Evolutionary conservation across 345 rosid genomes (phyloP).

Genomic region (Salix brachista): DNA sequence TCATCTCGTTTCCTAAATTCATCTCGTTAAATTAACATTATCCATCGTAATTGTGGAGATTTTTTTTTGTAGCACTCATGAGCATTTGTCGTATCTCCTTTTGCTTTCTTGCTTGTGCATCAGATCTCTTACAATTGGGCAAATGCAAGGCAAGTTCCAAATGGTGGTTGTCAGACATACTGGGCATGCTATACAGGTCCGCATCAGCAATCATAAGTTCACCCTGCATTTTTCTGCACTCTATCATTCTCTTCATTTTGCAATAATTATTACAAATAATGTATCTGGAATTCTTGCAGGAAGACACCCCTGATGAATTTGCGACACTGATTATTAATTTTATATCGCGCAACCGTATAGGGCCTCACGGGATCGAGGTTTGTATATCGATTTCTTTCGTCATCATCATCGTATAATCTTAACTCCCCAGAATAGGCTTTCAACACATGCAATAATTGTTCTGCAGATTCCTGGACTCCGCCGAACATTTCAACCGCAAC

Average conservation of each 20-base stretch:
- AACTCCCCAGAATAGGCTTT: neutral
- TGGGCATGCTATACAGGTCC: constrained; percentile 96
- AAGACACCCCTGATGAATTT: constrained; percentile 93
- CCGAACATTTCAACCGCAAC: constrained; percentile 9
- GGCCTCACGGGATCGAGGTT: constrained; percentile 86
- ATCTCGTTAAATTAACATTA: too few species aligned
- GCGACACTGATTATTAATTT: constrained; percentile 57
- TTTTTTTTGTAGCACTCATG: too few species aligned
- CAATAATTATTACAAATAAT: neutral
- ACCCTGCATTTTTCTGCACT: neutral
- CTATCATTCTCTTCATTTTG: neutral
- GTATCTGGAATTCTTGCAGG: constrained; percentile 40
- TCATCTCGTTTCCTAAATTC: neutral
- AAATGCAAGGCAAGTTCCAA: constrained; percentile 99
- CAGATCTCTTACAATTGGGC: constrained; percentile 91
- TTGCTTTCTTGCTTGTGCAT: constrained; percentile 10
- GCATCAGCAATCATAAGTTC: neutral
- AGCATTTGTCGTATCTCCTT: neutral
- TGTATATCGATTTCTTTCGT: constrained; percentile 7
- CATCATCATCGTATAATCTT: neutral
- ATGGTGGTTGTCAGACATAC: constrained; percentile 93
- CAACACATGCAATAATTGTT: neutral
- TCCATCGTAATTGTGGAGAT: neutral
- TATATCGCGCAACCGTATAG: constrained; percentile 71
- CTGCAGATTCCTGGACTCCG: constrained; percentile 56